Evolutionary conservation across 2,329 filamentous ascomycete species (phyloP).

Genomic region (Geoglossum cookeanum): DNA sequence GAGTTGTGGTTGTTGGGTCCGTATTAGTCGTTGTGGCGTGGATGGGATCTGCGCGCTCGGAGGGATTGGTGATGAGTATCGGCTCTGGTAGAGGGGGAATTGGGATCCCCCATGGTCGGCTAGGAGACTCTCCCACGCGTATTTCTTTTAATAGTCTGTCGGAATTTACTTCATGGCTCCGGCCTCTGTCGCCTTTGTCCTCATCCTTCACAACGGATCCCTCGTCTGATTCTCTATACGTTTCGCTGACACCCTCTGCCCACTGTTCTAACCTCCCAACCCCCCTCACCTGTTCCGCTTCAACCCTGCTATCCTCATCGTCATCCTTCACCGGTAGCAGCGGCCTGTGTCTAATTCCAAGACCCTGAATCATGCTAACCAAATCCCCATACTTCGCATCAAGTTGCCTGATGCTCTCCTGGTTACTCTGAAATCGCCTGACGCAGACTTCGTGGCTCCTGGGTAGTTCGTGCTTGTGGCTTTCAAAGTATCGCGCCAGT

Average conservation of each 20-base stretch:
- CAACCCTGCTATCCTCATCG: slow-evolving; percentile 26
- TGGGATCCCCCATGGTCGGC: slow-evolving; percentile 78
- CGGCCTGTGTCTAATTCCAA: slow-evolving; percentile 72
- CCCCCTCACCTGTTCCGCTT: slow-evolving; percentile 23
- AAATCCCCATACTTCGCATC: slow-evolving; percentile 89
- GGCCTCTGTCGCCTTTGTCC: slow-evolving; percentile 40
- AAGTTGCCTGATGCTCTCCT: slow-evolving; percentile 66
- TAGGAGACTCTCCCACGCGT: slow-evolving; percentile 83
- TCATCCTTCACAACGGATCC: slow-evolving; percentile 24
- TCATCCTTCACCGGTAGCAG: slow-evolving; percentile 37
- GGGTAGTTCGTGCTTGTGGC: slow-evolving; percentile 85
- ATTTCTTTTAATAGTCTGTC: slow-evolving; percentile 75
- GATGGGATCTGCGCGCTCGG: not conserved
- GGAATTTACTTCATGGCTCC: slow-evolving; percentile 28
- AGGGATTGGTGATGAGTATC: slow-evolving; percentile 2
- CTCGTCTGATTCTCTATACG: slow-evolving; percentile 18
- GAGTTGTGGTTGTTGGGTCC: slow-evolving; percentile 2
- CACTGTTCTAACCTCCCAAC: slow-evolving; percentile 66
- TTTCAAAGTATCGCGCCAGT: slow-evolving; percentile 82
- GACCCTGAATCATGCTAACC: slow-evolving; percentile 82
- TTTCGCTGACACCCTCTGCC: slow-evolving; percentile 56
- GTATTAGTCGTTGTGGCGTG: not conserved
- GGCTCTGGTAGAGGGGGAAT: slow-evolving; percentile 33
- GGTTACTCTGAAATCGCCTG: slow-evolving; percentile 71
- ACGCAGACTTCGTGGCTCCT: slow-evolving; percentile 88